Conservation (phyloP, 805 yeast genomes). For the Nakazawaea molendinolei region DNA sequence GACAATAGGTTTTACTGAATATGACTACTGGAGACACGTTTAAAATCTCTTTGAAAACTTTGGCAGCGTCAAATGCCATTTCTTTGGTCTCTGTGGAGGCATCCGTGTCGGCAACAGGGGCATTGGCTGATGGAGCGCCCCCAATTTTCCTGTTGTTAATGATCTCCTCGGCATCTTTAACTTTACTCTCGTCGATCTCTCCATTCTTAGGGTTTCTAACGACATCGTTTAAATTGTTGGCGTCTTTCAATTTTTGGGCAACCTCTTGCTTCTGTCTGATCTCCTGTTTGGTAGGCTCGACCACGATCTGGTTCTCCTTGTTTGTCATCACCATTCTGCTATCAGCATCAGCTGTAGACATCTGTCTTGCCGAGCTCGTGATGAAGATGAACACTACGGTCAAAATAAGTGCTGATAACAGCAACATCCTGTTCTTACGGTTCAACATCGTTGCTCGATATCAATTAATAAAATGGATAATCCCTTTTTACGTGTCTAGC, state of each 20-base stretch:
- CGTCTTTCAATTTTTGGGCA: slow-evolving; percentile 6
- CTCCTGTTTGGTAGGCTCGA: slow-evolving; percentile 16
- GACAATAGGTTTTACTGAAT: slow-evolving; percentile 62
- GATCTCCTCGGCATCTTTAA: slow-evolving; percentile 29
- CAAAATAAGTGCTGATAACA: slow-evolving; percentile 33
- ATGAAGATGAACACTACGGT: slow-evolving; percentile 30
- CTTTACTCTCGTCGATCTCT: slow-evolving; percentile 33
- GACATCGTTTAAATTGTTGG: slow-evolving; percentile 18
- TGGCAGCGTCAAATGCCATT: slow-evolving; percentile 39
- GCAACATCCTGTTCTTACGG: slow-evolving; percentile 33
- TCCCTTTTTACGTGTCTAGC: too few species aligned
- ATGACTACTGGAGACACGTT: slow-evolving; percentile 58
- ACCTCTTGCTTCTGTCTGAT: slow-evolving; percentile 9
- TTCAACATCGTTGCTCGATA: slow-evolving; percentile 7
- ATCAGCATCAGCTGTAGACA: slow-evolving; percentile 7
- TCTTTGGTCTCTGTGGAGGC: slow-evolving; percentile 12
- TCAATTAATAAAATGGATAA: too few species aligned
- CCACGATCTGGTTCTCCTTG: slow-evolving; percentile 14
- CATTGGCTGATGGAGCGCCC: slow-evolving; percentile 3
- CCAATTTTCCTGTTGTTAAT: slow-evolving; percentile 9
- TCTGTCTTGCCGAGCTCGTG: slow-evolving; percentile 15
- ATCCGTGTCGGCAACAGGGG: slow-evolving; percentile 10
- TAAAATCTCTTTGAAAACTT: slow-evolving; percentile 51
- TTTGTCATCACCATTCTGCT: slow-evolving; percentile 5
- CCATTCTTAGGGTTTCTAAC: slow-evolving; percentile 27